Evolutionary conservation across 148 eudicot species (phyloP), one percentile per base, ranked within the genome.

Genomic region (Linanthus parryae): DNA sequence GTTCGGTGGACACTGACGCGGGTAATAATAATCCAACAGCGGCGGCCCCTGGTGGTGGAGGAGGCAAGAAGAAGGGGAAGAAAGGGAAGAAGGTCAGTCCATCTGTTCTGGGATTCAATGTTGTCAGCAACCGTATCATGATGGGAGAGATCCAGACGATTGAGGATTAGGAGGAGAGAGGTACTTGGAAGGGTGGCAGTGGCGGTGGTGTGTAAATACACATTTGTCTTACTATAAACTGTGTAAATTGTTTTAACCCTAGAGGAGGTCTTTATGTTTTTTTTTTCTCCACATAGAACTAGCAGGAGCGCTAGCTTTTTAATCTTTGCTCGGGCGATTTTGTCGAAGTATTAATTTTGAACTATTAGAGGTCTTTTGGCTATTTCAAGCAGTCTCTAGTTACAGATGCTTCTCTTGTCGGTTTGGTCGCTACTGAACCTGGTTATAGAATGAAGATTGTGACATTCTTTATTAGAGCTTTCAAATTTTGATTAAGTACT

Each of bases 71-170:
- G 83, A 94, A 74, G 64, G 99, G 88, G 7, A 87, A 82, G 71
- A 92, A 87, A 60, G 98, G 98, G 43, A 94, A 94, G 73, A 94
- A 94, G 73, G 84, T 94, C 3, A 88, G 85, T 52, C 65, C 88
- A 2, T 45, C 80, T 0, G 91, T 69, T 38, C 67, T 94, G 72
- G 99, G 99, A 44, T 94, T 94, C 55, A 94, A 82, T 34, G 96
- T 94, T 0, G 91, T 88, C 8, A 92, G 96, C 84, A 94, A 94
- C 77, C 77, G 99, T 20, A 94, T 94, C 48, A 87, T 94, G 99
- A 88, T 88, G 96, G 99, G 99, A 19, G 99, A 94, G 83, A 94
- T 94, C 54, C 95, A 94, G 65, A 68, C 70, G 0, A 54, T 84
- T 33, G 99, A 88, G 10, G 99, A 94, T 39, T 94, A 78, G 74